Evolutionary conservation across 2,329 filamentous ascomycete genomes (phyloP).

Genomic region (Venturia aucupariae): DNA sequence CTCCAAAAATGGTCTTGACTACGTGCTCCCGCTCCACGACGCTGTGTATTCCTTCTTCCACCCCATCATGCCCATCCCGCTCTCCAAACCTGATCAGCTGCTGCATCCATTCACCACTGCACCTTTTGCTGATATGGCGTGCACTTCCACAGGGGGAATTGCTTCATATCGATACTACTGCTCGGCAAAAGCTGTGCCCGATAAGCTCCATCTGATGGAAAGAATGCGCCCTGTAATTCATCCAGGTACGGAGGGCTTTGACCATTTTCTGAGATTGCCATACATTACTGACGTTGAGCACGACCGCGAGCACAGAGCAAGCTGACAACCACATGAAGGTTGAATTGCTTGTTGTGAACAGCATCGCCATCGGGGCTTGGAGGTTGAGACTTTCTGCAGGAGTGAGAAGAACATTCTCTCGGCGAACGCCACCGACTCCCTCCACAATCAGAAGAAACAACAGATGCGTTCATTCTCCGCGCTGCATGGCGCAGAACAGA

Average conservation of each 20-base stretch:
- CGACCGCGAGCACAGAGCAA: background rate
- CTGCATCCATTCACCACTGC: no score
- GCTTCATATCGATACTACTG: no score
- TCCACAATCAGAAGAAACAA: background rate
- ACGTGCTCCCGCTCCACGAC: no score
- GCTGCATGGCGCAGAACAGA: background rate
- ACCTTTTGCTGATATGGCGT: no score
- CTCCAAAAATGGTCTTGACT: background rate
- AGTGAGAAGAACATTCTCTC: no score
- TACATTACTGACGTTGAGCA: background rate
- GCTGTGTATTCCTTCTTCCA: background rate
- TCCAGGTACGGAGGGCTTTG: background rate
- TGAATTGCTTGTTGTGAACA: background rate
- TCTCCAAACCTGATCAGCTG: background rate
- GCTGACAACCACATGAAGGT: background rate
- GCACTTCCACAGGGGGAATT: no score
- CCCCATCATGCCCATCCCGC: background rate
- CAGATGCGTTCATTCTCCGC: background rate
- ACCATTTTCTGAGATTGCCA: background rate
- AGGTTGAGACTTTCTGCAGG: no score
- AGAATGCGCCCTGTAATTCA: background rate
- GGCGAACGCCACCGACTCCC: background rate
- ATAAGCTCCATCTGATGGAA: background rate
- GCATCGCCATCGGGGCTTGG: background rate
- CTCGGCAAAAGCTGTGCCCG: background rate